Base-by-base conservation (phyloP, 345 rosid species). In the Citrus inodora region DNA sequence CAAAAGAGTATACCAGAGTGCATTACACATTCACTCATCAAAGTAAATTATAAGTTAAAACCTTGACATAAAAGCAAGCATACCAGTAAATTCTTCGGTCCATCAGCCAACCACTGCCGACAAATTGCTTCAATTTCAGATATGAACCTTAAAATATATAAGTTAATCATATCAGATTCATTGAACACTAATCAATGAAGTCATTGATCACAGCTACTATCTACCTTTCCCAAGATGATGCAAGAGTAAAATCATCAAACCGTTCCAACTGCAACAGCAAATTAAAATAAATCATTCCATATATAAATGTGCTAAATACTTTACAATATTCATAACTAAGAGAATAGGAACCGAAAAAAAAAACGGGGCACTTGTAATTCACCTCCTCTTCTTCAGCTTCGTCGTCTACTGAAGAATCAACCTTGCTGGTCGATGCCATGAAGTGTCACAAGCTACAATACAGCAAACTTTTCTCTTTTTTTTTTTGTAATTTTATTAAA, bases 141-240 rank as follows among this genome's bases (percentile, higher is more conserved):
- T 80, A 96, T 94, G 77, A 96, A 96, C 89, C 99, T 96, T 73
- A 35, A 73, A 70, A 30, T 53, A 67, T 10, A 16, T 27, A 60
- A 11, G 35, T 70, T 66, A 70, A 53, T 16, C 42, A 37, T 24
- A 76, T 53, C 51, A 35, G 65, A 24, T 62, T 21, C 59, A 35
- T 59, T 35, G 30, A 67, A 74, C 59, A 74, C 3, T 14, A 30
- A 32, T 28, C 8, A 46, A 5, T 6, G 24, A 25, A 72, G 46
- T 62, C 32, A 42, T 7, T 17, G 38, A 75, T 32, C 35, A 28
- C 9, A 63, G 3, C 71, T 5, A 61, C 25, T 3, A 48, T 38
- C 22, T 87, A 93, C 96, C 98, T 93, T 83, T 96, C 98, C 99
- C 99, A 96, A 4, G 99, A 90, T 64, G 98, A 96, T 22, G 98